Evolutionary conservation across 1,284 basidiomycete genomes (phyloP), one percentile per base, ranked within the genome.

Genomic region (Trichosporon sp.): DNA sequence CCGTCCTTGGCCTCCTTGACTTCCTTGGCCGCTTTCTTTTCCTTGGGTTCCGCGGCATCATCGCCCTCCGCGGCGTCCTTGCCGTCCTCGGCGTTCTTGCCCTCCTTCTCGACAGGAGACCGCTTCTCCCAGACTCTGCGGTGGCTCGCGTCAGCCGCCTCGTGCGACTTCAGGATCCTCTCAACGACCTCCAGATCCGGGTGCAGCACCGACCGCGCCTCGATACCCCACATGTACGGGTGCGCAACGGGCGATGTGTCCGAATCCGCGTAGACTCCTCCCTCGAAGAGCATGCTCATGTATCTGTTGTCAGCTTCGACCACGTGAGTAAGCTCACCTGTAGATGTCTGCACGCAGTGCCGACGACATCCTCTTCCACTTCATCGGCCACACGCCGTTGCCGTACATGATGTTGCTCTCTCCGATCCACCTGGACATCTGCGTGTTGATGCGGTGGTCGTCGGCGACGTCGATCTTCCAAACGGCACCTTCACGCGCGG

Each of bases 211-310:
- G 70, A 72, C 35, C 70, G 68, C 12, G 75, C 75, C 23, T 69
- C 63, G 1, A 75, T 21, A 1, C 77, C 77, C 77, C 77, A 79
- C 23, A 79, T 38, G 62, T 73, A 79, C 4, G 77, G 77, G 51
- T 79, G 77, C 9, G 76, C 73, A 6, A 79, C 73, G 31, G 77
- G 77, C 75, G 74, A 70, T 1, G 76, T 78, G 69, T 81, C 78
- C 27, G 76, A 76, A 64, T 78, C 78, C 0, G 80, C 75, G 34
- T 78, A 80, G 13, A 80, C 73, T 1, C 78, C 78, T 2, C 80
- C 80, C 38, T 74, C 73, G 13, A 75, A 74, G 6, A 81, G 68
- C 73, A 80, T 73, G 9, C 75, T 70, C 47, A 76, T 68, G 64
- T 76, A 78, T 35, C 76, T 76, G 65, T 5, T 3, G 51, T 74